These are phyloP conservation scores for Oryza meridionalis DNA, from an alignment of 176 grass and related monocot genomes.

Conservation along the genomic window DNA sequence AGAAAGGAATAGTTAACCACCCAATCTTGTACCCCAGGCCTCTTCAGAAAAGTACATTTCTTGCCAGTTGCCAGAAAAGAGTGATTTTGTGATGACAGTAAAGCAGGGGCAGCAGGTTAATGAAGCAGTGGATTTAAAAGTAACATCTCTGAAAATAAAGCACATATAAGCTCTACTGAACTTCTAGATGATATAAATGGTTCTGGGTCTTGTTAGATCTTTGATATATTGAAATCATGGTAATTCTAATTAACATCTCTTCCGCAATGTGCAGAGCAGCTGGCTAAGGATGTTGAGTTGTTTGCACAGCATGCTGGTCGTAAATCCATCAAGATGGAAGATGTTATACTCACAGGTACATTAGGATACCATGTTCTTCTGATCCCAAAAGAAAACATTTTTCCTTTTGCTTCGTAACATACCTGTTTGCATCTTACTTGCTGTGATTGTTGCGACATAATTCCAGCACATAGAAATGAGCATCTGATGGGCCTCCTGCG, in stretches of 20 bases:
- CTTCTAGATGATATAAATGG: not conserved
- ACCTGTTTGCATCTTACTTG: not conserved
- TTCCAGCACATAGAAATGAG: conserved; percentile 83
- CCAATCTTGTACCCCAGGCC: not conserved
- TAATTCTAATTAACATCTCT: conserved; percentile 28
- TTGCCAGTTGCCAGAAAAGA: not conserved
- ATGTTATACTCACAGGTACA: conserved; percentile 84
- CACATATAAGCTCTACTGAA: not conserved
- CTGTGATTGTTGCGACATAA: conserved; percentile 2
- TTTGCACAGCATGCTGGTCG: conserved; percentile 88
- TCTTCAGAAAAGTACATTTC: not conserved
- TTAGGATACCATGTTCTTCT: conserved; percentile 15
- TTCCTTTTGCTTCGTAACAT: not conserved
- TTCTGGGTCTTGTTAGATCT: conserved; percentile 23
- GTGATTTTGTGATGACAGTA: not conserved
- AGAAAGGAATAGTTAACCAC: conserved; percentile 10
- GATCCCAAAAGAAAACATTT: conserved; percentile 8
- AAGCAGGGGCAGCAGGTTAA: conserved; percentile 7
- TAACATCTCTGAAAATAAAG: conserved; percentile 5
- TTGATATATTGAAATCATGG: not conserved
- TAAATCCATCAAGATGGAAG: conserved; percentile 86
- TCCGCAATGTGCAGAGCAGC: conserved; percentile 61
- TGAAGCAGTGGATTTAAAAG: conserved; percentile 26
- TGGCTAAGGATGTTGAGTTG: conserved; percentile 82
- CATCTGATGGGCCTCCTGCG: conserved; percentile 68